Evolutionary conservation across 345 rosid genomes (phyloP).

Genomic region (Boechera retrofracta): DNA sequence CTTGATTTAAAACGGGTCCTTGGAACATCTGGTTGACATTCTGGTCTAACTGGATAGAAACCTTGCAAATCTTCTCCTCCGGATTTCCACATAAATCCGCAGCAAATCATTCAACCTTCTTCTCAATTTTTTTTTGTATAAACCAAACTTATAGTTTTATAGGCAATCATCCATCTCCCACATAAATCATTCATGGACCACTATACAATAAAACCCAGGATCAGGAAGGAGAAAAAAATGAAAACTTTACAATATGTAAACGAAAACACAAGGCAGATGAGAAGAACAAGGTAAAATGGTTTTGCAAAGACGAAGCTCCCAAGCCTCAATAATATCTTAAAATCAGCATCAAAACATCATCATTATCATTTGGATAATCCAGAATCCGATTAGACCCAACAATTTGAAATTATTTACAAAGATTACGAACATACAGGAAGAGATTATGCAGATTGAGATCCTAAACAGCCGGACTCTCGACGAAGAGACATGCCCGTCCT

Average conservation of each 20-base stretch:
- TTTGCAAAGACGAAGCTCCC: conserved; percentile 1
- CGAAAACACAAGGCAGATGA: not conserved
- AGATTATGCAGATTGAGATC: conserved; percentile 25
- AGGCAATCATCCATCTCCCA: conserved; percentile 13
- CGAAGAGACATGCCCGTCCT: conserved; percentile 1
- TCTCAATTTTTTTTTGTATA: not conserved
- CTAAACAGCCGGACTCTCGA: conserved; percentile 36
- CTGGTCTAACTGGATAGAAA: conserved; percentile 78
- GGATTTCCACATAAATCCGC: conserved; percentile 54
- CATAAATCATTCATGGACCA: conserved; percentile 27
- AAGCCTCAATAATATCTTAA: not conserved
- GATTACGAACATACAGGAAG: not conserved
- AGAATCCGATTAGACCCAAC: not conserved
- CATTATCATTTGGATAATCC: not conserved
- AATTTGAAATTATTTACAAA: not conserved
- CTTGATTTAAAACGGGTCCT: conserved; percentile 74
- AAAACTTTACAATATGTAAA: conserved; percentile 9
- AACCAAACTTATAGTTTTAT: conserved; percentile 5
- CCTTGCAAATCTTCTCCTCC: conserved; percentile 69
- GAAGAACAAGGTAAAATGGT: not conserved
- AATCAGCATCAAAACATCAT: not conserved
- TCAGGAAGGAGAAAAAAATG: conserved; percentile 1
- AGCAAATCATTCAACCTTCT: conserved; percentile 45
- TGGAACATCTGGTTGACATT: conserved; percentile 67
- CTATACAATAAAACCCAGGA: not conserved